Base-by-base conservation (phyloP, 805 yeast species). In the Saccharomycopsis lassenensis region DNA sequence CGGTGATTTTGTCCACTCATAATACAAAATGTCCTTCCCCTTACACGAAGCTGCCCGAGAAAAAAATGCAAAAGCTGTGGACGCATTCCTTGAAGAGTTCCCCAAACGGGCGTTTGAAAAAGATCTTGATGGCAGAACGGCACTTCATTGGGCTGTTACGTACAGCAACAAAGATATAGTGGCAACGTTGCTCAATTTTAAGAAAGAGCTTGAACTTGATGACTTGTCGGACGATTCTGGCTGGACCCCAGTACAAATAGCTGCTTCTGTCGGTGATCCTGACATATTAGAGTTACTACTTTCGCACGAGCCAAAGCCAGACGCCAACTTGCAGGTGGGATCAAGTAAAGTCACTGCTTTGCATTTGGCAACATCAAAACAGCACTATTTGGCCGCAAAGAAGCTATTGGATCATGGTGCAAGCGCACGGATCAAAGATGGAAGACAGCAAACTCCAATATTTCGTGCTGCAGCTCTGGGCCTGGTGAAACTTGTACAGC, bases 61-160 rank as follows among this genome's bases (percentile, higher is more conserved):
- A 14, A 75, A 75, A 28, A 67, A 81, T 31, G 48, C 61, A 3
- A 55, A 65, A 14, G 59, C 65, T 4, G 83, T 74, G 8, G 63
- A 65, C 41, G 64, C 66, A 2, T 48, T 78, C 1, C 50, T 83
- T 4, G 55, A 58, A 7, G 60, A 65, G 16, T 55, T 69, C 31
- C 78, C 84, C 5, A 59, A 63, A 22, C 50, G 62, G 10, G 68
- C 71, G 1, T 46, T 66, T 2, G 35, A 49, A 11, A 62, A 55
- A 41, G 96, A 87, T 54, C 67, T 64, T 2, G 95, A 86, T 50
- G 77, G 75, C 1, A 66, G 96, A 45, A 74, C 81, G 2, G 80
- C 95, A 2, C 58, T 86, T 32, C 93, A 84, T 54, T 87, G 95
- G 95, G 95, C 95, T 1, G 72, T 77, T 19, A 71, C 94, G 1